A percentile compares a stretch with the other conserved stretches of the same genome.
Conservation (phyloP, 495 filamentous ascomycete species). For the Alectoria sarmentosa region DNA sequence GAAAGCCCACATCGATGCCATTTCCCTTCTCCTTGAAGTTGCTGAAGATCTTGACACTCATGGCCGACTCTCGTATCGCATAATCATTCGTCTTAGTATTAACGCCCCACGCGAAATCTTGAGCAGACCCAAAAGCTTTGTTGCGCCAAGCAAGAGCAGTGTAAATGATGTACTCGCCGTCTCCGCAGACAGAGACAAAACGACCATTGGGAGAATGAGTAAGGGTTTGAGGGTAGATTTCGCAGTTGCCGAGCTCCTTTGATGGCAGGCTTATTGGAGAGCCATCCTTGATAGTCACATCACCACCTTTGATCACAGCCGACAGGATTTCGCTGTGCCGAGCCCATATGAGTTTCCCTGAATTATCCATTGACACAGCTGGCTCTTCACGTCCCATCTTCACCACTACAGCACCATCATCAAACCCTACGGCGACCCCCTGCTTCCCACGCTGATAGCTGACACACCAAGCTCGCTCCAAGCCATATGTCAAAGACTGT, state of each 20-base stretch:
- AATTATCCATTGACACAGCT: constrained; percentile 92
- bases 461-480: constrained; percentile 97
- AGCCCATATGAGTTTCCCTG: constrained; percentile 94
- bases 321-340: constrained; percentile 90
- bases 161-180: constrained; percentile 98
- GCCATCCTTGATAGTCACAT: constrained; percentile 78
- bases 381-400: constrained; percentile 97
- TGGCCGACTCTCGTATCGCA: constrained; percentile 87
- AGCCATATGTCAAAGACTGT: constrained; percentile 88
- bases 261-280: constrained; percentile 76
- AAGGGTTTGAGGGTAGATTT: constrained; percentile 92
- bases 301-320: constrained; percentile 88
- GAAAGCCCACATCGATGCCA: constrained; percentile 90
- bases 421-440: constrained; percentile 91
- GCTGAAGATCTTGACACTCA: constrained; percentile 92
- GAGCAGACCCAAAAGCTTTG: constrained; percentile 88
- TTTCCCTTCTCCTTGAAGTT: constrained; percentile 93
- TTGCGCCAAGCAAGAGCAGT: constrained; percentile 96
- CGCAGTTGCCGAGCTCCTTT: constrained; percentile 91
- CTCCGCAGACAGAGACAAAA: constrained; percentile 94
- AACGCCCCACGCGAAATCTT: constrained; percentile 96
- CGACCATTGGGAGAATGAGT: constrained; percentile 95
- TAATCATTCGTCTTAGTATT: constrained; percentile 99
- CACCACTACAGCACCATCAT: constrained; percentile 95
- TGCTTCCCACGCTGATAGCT: constrained; percentile 90